phyloP scores from a whole-genome alignment of 1,139 yeast genomes.

The Lipomyces yarrowii region DNA sequence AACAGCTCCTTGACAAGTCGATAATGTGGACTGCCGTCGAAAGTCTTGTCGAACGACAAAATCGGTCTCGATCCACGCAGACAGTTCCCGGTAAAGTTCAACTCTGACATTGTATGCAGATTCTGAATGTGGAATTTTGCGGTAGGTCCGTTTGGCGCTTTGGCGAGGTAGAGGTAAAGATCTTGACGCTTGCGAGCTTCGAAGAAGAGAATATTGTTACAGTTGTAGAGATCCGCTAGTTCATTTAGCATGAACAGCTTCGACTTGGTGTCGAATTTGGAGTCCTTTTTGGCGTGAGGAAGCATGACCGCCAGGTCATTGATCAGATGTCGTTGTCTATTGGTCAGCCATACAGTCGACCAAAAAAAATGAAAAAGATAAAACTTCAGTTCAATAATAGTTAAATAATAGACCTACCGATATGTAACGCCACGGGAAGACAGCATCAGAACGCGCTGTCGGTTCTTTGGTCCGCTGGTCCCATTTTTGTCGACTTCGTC shows the following conservation, averaged over 20 bases:
- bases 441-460: constrained; percentile 66
- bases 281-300: constrained; percentile 96
- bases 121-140: constrained; percentile 91
- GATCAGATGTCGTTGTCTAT: constrained; percentile 91
- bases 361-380: neutral
- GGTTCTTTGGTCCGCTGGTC: constrained; percentile 39
- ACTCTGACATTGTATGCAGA: constrained; percentile 91
- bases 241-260: constrained; percentile 87
- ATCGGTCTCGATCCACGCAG: constrained; percentile 96
- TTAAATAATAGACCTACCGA: constrained; percentile 27
- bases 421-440: constrained; percentile 87
- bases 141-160: constrained; percentile 98
- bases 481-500: constrained; percentile 47
- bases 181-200: constrained; percentile 97
- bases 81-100: constrained; percentile 95
- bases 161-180: constrained; percentile 89
- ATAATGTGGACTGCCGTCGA: constrained; percentile 66
- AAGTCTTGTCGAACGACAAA: constrained; percentile 80
- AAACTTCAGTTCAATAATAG: no score
- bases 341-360: constrained; percentile 38
- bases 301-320: constrained; percentile 75
- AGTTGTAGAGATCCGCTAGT: constrained; percentile 94
- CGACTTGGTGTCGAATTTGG: constrained; percentile 91
- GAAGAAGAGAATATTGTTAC: constrained; percentile 91
- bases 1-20: constrained; percentile 82